These are phyloP conservation scores for Boletus sensibilis DNA, from an alignment of 768 basidiomycete species.

Conservation along the genomic window DNA sequence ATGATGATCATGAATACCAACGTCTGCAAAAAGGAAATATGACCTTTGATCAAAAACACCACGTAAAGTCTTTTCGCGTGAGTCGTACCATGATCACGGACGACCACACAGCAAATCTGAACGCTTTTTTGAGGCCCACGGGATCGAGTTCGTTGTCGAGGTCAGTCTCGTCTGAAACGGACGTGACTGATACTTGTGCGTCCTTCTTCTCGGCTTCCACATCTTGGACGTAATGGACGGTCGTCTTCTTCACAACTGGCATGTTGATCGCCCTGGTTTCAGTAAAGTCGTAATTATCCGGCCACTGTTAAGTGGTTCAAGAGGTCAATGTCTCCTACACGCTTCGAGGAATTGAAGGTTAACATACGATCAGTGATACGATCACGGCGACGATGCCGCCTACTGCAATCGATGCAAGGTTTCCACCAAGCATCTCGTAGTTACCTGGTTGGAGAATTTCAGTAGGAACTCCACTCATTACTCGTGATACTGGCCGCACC, in stretches of 20 bases:
- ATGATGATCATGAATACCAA: constrained; percentile 69
- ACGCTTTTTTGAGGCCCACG: constrained; percentile 65
- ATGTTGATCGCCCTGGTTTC: constrained; percentile 76
- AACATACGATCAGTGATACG: constrained; percentile 60
- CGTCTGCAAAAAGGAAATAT: constrained; percentile 36
- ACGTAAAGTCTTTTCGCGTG: background rate
- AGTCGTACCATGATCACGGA: constrained; percentile 60
- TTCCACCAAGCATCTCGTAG: constrained; percentile 83
- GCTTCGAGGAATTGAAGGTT: background rate
- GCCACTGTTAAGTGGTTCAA: constrained; percentile 47
- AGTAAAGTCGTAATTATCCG: constrained; percentile 81
- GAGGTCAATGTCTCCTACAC: background rate
- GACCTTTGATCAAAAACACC: background rate
- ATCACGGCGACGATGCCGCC: constrained; percentile 74
- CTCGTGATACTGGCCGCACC: constrained; percentile 40
- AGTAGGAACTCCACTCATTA: background rate
- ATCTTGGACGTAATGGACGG: constrained; percentile 19
- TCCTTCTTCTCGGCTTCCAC: constrained; percentile 40
- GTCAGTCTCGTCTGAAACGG: constrained; percentile 39
- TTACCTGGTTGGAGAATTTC: constrained; percentile 33
- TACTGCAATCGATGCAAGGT: constrained; percentile 79
- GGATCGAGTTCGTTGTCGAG: constrained; percentile 64
- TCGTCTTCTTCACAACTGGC: constrained; percentile 18
- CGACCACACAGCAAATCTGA: constrained; percentile 76
- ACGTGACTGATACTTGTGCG: constrained; percentile 29